Evolutionary conservation across 2,329 filamentous ascomycete genomes (phyloP).

Genomic region (Davidsoniella neocaledoniae): DNA sequence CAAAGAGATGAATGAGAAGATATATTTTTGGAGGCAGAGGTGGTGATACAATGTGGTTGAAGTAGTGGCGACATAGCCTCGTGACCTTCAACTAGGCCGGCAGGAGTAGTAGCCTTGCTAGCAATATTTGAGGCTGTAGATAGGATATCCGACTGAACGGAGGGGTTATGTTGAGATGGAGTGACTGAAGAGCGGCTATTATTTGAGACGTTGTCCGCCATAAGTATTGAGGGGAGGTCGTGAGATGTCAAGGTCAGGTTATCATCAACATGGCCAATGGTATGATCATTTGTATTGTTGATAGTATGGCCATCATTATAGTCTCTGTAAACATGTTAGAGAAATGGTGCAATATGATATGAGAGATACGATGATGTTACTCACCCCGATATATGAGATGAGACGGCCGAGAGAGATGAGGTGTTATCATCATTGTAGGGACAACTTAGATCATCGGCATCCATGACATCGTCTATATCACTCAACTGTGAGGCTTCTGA

Average conservation of each 20-base stretch:
- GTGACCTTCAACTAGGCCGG: constrained; percentile 23
- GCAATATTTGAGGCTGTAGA: constrained; percentile 37
- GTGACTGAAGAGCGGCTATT: constrained; percentile 2
- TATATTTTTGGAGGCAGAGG: not conserved
- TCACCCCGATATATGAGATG: not conserved
- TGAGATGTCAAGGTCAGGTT: not conserved
- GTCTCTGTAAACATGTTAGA: not conserved
- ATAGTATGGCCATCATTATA: not conserved
- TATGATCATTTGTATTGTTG: not conserved
- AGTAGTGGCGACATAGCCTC: not conserved
- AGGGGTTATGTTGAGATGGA: constrained; percentile 31
- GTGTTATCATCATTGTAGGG: not conserved
- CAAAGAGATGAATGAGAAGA: not conserved
- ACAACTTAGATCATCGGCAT: too few relatives aligned
- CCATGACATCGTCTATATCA: not conserved
- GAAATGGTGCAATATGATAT: not conserved
- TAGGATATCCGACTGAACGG: constrained; percentile 39
- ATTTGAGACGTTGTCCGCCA: not conserved
- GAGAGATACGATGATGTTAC: not conserved
- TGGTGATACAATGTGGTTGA: not conserved
- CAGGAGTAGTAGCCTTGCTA: constrained; percentile 47
- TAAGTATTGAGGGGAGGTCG: not conserved
- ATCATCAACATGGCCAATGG: not conserved
- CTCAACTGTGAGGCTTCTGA: not conserved
- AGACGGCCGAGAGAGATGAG: not conserved